phyloP scores from a whole-genome alignment of 208 protist species.

The Trypanosoma grayi region DNA sequence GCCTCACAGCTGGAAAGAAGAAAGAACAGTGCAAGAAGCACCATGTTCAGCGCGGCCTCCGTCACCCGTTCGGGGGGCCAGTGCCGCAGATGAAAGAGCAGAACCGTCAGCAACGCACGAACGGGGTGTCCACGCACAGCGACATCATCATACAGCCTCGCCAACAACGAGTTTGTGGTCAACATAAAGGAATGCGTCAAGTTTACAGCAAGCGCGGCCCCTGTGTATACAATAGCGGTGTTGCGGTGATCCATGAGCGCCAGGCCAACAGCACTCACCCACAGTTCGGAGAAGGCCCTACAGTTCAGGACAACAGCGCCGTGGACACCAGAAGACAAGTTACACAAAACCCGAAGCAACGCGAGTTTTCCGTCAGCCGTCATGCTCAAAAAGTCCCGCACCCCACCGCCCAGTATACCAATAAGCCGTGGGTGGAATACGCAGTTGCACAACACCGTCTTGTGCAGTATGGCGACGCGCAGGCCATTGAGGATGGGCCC shows the following conservation, averaged over 20 bases:
- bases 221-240: constrained; percentile 62
- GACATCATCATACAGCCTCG: constrained; percentile 30
- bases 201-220: constrained; percentile 69
- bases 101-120: constrained; percentile 45
- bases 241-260: constrained; percentile 52
- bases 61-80: constrained; percentile 29
- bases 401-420: constrained; percentile 37
- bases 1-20: constrained; percentile 42
- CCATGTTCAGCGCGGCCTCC: constrained; percentile 75
- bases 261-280: constrained; percentile 60
- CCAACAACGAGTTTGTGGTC: constrained; percentile 21
- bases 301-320: constrained; percentile 56
- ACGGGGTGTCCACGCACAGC: constrained; percentile 23
- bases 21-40: constrained; percentile 57
- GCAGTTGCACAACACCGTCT: constrained; percentile 33
- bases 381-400: constrained; percentile 57
- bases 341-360: constrained; percentile 73
- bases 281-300: constrained; percentile 32
- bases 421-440: constrained; percentile 54
- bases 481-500: constrained; percentile 70
- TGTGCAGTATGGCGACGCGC: constrained; percentile 71
- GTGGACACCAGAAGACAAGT: constrained; percentile 47
- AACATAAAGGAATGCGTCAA: constrained; percentile 46
- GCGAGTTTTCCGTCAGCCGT: constrained; percentile 51
- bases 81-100: constrained; percentile 55